phyloP scores from a whole-genome alignment of 108 stramenopile species.

The Chaetoceros tenuissimus region DNA sequence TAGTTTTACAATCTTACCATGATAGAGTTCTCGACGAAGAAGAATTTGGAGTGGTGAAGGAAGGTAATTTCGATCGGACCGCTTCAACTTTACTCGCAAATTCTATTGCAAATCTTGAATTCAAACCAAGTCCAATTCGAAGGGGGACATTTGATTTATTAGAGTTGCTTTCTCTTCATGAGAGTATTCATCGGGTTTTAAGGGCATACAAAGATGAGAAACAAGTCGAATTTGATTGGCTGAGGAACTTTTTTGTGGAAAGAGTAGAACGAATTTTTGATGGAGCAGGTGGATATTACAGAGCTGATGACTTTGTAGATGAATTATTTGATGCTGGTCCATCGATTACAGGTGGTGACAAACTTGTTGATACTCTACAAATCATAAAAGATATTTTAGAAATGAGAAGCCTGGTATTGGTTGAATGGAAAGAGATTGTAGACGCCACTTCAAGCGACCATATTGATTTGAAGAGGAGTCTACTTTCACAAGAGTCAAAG shows the following conservation, averaged over 20 bases:
- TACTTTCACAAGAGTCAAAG: neutral
- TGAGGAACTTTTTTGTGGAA: slow-evolving; percentile 40
- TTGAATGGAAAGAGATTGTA: neutral
- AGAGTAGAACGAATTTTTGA: slow-evolving; percentile 39
- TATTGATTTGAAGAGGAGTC: neutral
- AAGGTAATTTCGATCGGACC: neutral
- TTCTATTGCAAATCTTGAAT: neutral
- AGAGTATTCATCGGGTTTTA: slow-evolving; percentile 47
- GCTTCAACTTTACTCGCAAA: neutral
- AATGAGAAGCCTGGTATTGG: slow-evolving; percentile 1
- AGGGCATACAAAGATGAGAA: slow-evolving; percentile 17
- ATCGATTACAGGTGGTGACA: slow-evolving; percentile 9
- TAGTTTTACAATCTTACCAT: too few relatives aligned
- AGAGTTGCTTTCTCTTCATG: slow-evolving; percentile 45
- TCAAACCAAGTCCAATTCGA: slow-evolving; percentile 51
- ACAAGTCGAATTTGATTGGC: slow-evolving; percentile 11
- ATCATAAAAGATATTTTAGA: neutral
- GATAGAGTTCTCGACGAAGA: too few relatives aligned
- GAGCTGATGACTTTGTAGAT: slow-evolving; percentile 66
- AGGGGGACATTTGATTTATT: slow-evolving; percentile 75
- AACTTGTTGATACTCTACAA: neutral
- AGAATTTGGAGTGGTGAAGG: neutral
- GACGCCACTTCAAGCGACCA: neutral
- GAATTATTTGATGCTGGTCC: slow-evolving; percentile 49
- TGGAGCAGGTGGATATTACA: slow-evolving; percentile 51